A percentile compares a stretch with the other conserved stretches of the same genome.
phyloP scores from a whole-genome alignment of 2,329 filamentous ascomycete genomes.

The Chaetomiaceae sp. region DNA sequence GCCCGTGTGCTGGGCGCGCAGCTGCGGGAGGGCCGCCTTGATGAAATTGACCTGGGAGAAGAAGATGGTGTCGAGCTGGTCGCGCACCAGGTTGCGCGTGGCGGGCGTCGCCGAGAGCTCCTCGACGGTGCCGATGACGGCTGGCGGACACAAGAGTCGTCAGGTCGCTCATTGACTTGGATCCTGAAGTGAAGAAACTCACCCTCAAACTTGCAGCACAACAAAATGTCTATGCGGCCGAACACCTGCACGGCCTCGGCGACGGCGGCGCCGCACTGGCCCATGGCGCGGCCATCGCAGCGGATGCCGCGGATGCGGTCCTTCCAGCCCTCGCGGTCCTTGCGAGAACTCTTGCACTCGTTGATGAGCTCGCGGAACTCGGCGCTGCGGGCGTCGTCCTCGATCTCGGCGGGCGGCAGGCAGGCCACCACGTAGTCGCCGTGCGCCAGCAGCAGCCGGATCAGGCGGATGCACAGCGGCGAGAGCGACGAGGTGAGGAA shows the following conservation, averaged over 20 bases:
- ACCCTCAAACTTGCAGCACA: slow-evolving; percentile 87
- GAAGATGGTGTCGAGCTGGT: slow-evolving; percentile 92
- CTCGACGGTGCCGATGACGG: slow-evolving; percentile 84
- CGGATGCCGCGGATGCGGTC: slow-evolving; percentile 64
- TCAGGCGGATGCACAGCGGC: slow-evolving; percentile 75
- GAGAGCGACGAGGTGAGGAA: slow-evolving; percentile 83
- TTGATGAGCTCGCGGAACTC: slow-evolving; percentile 77
- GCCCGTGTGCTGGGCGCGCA: slow-evolving; percentile 73
- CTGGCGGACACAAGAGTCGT: slow-evolving; percentile 37
- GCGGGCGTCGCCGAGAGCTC: slow-evolving; percentile 70
- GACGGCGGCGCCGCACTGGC: slow-evolving; percentile 76
- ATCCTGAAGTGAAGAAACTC: slow-evolving; percentile 20
- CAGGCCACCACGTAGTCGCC: slow-evolving; percentile 88
- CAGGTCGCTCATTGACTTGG: background rate
- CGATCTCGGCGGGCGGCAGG: slow-evolving; percentile 70
- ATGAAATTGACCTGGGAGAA: slow-evolving; percentile 96
- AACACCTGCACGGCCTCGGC: slow-evolving; percentile 82
- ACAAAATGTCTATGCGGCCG: slow-evolving; percentile 79
- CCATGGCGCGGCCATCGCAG: slow-evolving; percentile 56
- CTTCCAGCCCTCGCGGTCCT: slow-evolving; percentile 70
- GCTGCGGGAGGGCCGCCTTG: slow-evolving; percentile 73
- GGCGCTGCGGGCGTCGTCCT: slow-evolving; percentile 66
- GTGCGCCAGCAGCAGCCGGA: slow-evolving; percentile 75
- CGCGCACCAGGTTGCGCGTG: slow-evolving; percentile 72
- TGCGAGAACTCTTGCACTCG: slow-evolving; percentile 56